phyloP scores from a whole-genome alignment of 148 eudicot genomes.

The Simmondsia chinensis region DNA sequence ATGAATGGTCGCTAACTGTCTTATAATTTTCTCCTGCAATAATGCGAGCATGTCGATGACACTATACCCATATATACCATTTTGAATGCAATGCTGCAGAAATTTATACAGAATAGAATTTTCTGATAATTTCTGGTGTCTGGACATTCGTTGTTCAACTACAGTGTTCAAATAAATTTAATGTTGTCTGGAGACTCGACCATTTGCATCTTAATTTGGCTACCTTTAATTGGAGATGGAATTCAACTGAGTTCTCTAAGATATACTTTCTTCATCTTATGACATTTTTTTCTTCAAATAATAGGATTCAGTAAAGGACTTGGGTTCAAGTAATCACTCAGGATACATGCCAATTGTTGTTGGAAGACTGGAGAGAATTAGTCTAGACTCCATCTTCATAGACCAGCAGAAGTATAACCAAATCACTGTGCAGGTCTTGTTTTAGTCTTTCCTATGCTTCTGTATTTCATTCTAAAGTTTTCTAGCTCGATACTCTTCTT shows the following conservation, averaged over 20 bases:
- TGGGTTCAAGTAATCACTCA: conserved; percentile 25
- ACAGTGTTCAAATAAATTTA: too few species aligned
- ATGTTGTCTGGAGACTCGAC: too few species aligned
- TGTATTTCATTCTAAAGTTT: not conserved
- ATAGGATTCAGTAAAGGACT: conserved; percentile 32
- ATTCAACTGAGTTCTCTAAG: too few species aligned
- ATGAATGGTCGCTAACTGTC: not conserved
- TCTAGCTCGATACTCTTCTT: not conserved
- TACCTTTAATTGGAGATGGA: too few species aligned
- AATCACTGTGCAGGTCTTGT: conserved; percentile 54
- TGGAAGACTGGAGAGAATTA: conserved; percentile 51
- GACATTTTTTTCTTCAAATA: not conserved
- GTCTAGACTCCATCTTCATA: conserved; percentile 53
- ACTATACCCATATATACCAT: too few species aligned
- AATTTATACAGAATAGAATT: too few species aligned
- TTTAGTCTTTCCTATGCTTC: not conserved
- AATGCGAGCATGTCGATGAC: too few species aligned
- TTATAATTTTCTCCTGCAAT: not conserved
- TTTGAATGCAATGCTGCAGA: too few species aligned
- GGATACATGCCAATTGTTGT: conserved; percentile 39
- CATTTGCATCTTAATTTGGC: too few species aligned
- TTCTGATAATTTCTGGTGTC: too few species aligned
- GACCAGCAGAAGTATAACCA: conserved; percentile 50
- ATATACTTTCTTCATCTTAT: not conserved
- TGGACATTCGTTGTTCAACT: too few species aligned